These are phyloP conservation scores for Trichomonas gallinae DNA, from an alignment of 208 protist species.

Conservation along the genomic window DNA sequence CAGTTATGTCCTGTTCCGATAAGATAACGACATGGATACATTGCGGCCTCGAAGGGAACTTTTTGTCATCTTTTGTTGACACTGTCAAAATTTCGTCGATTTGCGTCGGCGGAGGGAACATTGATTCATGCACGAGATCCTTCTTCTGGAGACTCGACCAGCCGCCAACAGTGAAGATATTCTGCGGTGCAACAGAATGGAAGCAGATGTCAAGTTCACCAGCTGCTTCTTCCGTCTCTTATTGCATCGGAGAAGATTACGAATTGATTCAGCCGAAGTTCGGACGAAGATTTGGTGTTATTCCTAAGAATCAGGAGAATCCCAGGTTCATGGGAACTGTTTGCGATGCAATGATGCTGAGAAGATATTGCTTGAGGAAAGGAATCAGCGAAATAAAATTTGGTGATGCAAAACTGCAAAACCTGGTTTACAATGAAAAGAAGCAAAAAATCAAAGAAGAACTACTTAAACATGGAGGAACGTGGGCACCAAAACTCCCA, in stretches of 20 bases:
- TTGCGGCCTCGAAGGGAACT: not conserved
- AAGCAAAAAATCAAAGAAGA: not conserved
- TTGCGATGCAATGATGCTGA: not conserved
- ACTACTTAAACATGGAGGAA: not conserved
- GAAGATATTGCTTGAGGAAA: not conserved
- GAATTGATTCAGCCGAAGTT: slow-evolving; percentile 7
- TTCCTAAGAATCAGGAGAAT: not conserved
- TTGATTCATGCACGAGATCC: not conserved
- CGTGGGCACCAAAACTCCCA: not conserved
- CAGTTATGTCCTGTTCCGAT: not conserved
- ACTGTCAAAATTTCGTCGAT: not conserved
- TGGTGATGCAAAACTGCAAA: not conserved
- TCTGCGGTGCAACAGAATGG: not conserved
- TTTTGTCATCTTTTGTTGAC: not conserved
- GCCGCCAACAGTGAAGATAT: not conserved
- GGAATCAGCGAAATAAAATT: not conserved
- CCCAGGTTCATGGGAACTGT: not conserved
- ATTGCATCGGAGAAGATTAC: not conserved
- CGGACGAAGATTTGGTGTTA: not conserved
- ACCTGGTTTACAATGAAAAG: not conserved
- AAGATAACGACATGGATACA: not conserved
- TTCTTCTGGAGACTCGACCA: not conserved
- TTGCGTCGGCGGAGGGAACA: not conserved
- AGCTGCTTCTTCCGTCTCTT: not conserved
- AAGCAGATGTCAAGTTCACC: not conserved